Evolutionary conservation across 2,329 filamentous ascomycete genomes (phyloP).

Genomic region (Helotiales sp.): DNA sequence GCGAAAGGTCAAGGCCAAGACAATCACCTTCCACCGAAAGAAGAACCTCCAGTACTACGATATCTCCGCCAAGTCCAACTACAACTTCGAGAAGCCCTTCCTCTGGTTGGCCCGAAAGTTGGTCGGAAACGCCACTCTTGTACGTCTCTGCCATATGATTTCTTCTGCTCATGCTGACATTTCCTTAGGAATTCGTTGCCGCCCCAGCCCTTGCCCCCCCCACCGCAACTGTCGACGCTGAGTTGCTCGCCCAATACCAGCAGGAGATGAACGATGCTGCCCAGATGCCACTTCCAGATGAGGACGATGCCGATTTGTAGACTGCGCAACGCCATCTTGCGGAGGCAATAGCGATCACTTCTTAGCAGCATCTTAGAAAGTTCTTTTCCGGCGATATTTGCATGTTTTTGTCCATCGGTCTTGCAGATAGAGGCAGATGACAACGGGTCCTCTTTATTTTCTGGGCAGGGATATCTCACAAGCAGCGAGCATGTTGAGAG

Average conservation of each 20-base stretch:
- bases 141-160: constrained; percentile 52
- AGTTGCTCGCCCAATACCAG: constrained; percentile 79
- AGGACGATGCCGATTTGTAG: constrained; percentile 76
- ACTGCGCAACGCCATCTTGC: constrained; percentile 25
- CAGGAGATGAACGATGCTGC: constrained; percentile 87
- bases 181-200: constrained; percentile 86
- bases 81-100: constrained; percentile 99
- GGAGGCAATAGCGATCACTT: constrained; percentile 32
- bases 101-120: constrained; percentile 99
- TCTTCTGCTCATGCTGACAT: constrained; percentile 26
- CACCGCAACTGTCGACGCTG: constrained; percentile 86
- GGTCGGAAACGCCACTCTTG: constrained; percentile 86
- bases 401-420: constrained; percentile 38
- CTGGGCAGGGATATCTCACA: constrained; percentile 36
- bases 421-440: constrained; percentile 41
- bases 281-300: constrained; percentile 85
- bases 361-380: constrained; percentile 44
- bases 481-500: constrained; percentile 33
- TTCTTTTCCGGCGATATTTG: constrained; percentile 43
- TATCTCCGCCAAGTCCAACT: constrained; percentile 99
- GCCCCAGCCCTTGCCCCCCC: constrained; percentile 93
- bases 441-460: constrained; percentile 35
- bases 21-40: constrained; percentile 99
- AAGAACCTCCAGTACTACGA: constrained; percentile 99
- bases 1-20: constrained; percentile 99